Evolutionary conservation across 208 protist species (phyloP), one percentile per base, ranked within the genome.

Genomic region (Hexamita inflata): DNA sequence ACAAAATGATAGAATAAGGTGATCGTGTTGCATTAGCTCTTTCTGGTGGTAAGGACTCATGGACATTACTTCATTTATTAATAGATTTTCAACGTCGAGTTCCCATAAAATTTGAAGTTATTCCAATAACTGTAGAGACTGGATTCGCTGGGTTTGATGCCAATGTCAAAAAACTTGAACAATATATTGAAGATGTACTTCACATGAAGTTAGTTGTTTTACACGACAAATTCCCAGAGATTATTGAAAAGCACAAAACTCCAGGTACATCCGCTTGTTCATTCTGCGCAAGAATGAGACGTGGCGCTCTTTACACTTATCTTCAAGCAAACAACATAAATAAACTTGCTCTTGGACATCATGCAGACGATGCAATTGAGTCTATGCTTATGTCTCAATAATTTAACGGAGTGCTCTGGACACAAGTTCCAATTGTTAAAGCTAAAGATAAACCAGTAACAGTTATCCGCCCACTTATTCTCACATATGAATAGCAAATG

Each of bases 301-400:
- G 64, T 49, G 64, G 64, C 24, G 9, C 64, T n/a, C 64, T 70
- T 24, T 70, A 13, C 11, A 70, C 64, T 11, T 38, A 70, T 45
- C 42, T 7, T 34, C 9, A 70, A 49, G 9, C 26, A n/a, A 7
- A 49, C 2, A 38, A 38, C 11, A 70, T 70, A 49, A 70, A 40
- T 15, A 70, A 70, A 38, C 9, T 70, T 19, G 64, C 64, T 19
- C 35, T 70, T 28, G 64, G 64, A 15, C 64, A 70, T 38, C 64
- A 70, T 49, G 28, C 30, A n/a, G 64, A 70, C 11, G 64, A 70
- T 45, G 64, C 42, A 28, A 70, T 42, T 38, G 64, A 70, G 64
- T 70, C 64, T 24, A n/a, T 70, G 28, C 42, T 70, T 7, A 70
- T 70, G 64, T 70, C 64, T 70, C n/a, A 42, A 11, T 45, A 45